Conservation (phyloP, 2,329 filamentous ascomycete species). For the Claviceps paspali region DNA sequence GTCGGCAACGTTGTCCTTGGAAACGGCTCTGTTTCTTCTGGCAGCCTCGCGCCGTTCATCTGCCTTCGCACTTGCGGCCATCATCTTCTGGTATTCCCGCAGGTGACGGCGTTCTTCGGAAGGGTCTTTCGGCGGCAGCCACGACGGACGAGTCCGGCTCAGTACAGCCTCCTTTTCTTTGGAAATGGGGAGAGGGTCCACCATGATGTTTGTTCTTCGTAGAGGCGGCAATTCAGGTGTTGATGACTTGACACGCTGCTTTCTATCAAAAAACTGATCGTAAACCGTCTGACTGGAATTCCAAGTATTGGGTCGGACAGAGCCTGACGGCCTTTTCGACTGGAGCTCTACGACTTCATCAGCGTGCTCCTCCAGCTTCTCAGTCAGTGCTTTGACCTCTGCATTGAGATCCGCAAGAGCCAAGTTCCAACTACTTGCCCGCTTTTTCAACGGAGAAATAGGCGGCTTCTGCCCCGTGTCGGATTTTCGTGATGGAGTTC, state of each 20-base stretch:
- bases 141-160: conserved; percentile 65
- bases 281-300: conserved; percentile 19
- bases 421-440: conserved; percentile 61
- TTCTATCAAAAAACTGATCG: conserved; percentile 24
- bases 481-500: conserved; percentile 39
- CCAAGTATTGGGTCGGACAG: conserved; percentile 26
- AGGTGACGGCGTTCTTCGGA: conserved; percentile 83
- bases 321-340: conserved; percentile 14
- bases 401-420: conserved; percentile 53
- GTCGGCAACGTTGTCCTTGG: conserved; percentile 38
- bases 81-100: conserved; percentile 73
- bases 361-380: conserved; percentile 67
- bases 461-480: conserved; percentile 24
- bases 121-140: conserved; percentile 76
- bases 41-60: conserved; percentile 43
- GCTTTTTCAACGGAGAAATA: conserved; percentile 30
- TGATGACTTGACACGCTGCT: conserved; percentile 47
- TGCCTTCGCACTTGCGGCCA: conserved; percentile 45
- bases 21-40: conserved; percentile 34
- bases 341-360: conserved; percentile 37
- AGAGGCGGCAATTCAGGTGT: conserved; percentile 54
- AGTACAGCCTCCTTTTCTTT: conserved; percentile 78
- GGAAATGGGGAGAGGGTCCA: conserved; percentile 69
- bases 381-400: conserved; percentile 60
- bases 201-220: conserved; percentile 63